Evolutionary conservation across 2,329 filamentous ascomycete genomes (phyloP), one percentile per base, ranked within the genome.

Genomic region (Capronia coronata): DNA sequence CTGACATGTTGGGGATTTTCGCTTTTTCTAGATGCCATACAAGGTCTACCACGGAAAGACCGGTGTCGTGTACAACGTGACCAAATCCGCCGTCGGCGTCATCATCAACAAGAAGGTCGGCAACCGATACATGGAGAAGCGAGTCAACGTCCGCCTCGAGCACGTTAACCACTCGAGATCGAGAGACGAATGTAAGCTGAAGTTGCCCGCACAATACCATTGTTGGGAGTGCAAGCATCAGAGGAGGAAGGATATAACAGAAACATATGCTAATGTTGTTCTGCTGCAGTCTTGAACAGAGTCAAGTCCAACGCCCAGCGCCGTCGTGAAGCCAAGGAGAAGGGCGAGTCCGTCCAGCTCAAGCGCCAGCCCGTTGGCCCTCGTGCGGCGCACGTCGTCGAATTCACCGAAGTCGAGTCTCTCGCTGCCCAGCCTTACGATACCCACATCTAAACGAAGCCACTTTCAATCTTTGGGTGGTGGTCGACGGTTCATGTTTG

Each of bases 31-130:
- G 88, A 93, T 95, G 88, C 90, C 91, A 67, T 89, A 90, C 85
- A 96, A 96, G 83, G 86, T 95, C 77, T 96, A 94, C 85, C 90
- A 97, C 82, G 93, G 91, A 70, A 97, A 97, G 87, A 95, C 90
- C 60, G 89, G 89, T 71, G 87, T 95, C 67, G 78, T 95, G 76
- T 95, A 94, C 87, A 98, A 98, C 81, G 93, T 98, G 68, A 93
- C 91, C 77, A 95, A 96, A 84, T 86, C 82, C 67, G 87, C 93
- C 62, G 89, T 98, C 71, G 93, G 93, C 68, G 86, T 98, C 75
- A 96, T 98, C 78, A 87, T 98, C 77, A 91, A 94, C 86, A 96
- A 95, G 84, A 88, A 94, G 75, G 93, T 98, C 73, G 89, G 90
- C 78, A 93, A 97, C 85, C 87, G 91, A 70, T 98, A 96, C 84